Percentiles rank a stretch among this genome's conserved stretches.
phyloP scores from a whole-genome alignment of 1,284 basidiomycete genomes.

The Athelia psychrophila region DNA sequence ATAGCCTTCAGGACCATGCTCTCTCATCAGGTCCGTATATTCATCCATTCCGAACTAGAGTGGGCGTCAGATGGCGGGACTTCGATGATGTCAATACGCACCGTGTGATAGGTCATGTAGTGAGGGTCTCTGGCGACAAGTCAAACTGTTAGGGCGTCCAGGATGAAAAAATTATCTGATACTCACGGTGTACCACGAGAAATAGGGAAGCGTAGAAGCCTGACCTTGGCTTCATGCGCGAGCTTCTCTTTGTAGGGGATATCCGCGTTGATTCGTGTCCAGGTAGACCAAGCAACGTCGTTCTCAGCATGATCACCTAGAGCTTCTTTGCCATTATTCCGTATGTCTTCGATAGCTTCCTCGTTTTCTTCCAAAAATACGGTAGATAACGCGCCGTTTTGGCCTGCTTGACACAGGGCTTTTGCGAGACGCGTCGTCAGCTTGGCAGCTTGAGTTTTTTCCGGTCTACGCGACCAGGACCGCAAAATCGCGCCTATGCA shows the following conservation, averaged over 20 bases:
- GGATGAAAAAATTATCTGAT: not conserved
- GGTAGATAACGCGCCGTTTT: conserved; percentile 10
- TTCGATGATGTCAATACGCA: too few species aligned
- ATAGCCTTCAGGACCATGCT: conserved; percentile 16
- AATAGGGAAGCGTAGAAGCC: not conserved
- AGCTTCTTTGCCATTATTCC: conserved; percentile 8
- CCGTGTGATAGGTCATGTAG: too few species aligned
- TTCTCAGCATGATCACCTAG: conserved; percentile 3
- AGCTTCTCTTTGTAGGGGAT: not conserved
- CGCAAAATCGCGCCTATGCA: conserved; percentile 23
- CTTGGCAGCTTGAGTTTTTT: conserved; percentile 8
- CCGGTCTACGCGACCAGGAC: conserved; percentile 15
- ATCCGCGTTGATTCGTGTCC: not conserved
- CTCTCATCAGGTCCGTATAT: conserved; percentile 19
- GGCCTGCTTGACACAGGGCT: conserved; percentile 16
- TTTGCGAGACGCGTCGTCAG: conserved; percentile 20
- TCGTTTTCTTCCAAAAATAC: conserved; percentile 8
- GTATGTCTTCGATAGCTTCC: conserved; percentile 4
- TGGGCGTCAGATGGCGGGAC: not conserved
- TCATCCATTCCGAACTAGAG: conserved; percentile 17
- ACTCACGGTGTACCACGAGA: not conserved
- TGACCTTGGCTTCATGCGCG: not conserved
- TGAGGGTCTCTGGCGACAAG: too few species aligned
- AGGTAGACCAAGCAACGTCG: not conserved
- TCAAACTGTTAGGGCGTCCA: too few species aligned